phyloP scores from a whole-genome alignment of 805 yeast species.

The Candida schatavii region DNA sequence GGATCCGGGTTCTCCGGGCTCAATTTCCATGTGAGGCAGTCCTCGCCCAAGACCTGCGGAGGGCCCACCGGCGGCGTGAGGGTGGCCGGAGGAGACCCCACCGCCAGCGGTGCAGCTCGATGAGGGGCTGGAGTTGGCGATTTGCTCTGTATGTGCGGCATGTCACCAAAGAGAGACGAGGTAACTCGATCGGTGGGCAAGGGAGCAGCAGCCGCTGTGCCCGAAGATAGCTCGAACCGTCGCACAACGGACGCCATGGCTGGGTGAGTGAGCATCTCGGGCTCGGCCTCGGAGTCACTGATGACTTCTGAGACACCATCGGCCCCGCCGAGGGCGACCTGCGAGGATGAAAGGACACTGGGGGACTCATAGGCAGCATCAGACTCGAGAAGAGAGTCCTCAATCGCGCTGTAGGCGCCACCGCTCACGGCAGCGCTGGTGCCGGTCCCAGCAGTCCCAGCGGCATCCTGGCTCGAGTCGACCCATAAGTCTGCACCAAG shows the following conservation, averaged over 20 bases:
- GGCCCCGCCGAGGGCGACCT: not conserved
- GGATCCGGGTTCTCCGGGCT: conserved; percentile 15
- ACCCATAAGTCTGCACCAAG: not conserved
- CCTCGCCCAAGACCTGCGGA: conserved; percentile 31
- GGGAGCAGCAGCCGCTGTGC: not conserved
- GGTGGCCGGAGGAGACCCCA: too few relatives aligned
- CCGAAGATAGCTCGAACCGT: not conserved
- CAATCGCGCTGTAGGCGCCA: too few relatives aligned
- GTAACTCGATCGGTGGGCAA: not conserved
- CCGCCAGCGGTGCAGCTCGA: not conserved
- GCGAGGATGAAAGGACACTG: too few relatives aligned
- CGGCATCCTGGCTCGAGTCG: not conserved
- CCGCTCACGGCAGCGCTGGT: too few relatives aligned
- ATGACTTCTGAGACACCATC: conserved; percentile 5
- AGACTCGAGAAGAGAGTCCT: not conserved
- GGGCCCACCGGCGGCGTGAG: not conserved
- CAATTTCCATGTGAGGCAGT: conserved; percentile 20
- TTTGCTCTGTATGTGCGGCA: conserved; percentile 14
- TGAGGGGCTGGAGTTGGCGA: conserved; percentile 2
- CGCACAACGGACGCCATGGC: conserved; percentile 27
- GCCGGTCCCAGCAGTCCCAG: too few relatives aligned
- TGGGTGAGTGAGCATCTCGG: conserved; percentile 12
- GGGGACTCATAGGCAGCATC: too few relatives aligned
- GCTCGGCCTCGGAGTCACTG: conserved; percentile 14
- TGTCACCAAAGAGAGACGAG: conserved; percentile 11